Base-by-base conservation (phyloP, 1,284 basidiomycete genomes). In the Boletellus deceptivus region DNA sequence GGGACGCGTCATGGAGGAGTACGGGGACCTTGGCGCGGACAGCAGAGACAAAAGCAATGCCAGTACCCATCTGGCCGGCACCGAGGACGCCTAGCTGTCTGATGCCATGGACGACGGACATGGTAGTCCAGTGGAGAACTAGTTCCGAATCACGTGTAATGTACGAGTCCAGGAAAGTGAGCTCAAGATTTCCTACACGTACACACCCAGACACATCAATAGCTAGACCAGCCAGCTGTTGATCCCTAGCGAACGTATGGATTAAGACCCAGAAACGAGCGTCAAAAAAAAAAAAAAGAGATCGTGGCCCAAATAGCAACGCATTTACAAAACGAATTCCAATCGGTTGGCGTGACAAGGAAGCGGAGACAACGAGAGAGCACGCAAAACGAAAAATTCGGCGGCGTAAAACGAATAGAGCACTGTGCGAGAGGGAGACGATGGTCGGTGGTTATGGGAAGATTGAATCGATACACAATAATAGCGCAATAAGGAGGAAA, bases 51-150 rank as follows among this genome's bases (percentile, higher is more conserved):
- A 91, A 81, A 36, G 92, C 90, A 50, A 96, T 95, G 2, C 93
- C 93, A 1, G 83, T 81, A 55, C 88, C 91, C 90, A 92, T 92
- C 65, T 93, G 90, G 44, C 91, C 91, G n/a, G 87, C 83, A 42
- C 89, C 89, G 27, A 91, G 74, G 53, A 91, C 80, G 17, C 85
- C 89, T 0, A 91, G 69, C 7, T 74, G 80, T 46, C 77, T 79
- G 50, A 91, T 81, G 40, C 84, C 87, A 60, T 90, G 88, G 18
- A 76, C 71, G 47, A 86, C 63, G 46, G 76, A 75, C 77, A 83
- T 82, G 49, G 38, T 53, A 16, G 50, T 46, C 18, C 11, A 11
- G 39, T 27, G 27, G 7, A 49, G 33, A 43, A 27, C 13, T 43
- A 43, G 33, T 14, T 47, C 36, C 33, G 46, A 62, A 48, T 61